Base-by-base conservation (phyloP, 257 asterid species). In the Pogostemon cablin region DNA sequence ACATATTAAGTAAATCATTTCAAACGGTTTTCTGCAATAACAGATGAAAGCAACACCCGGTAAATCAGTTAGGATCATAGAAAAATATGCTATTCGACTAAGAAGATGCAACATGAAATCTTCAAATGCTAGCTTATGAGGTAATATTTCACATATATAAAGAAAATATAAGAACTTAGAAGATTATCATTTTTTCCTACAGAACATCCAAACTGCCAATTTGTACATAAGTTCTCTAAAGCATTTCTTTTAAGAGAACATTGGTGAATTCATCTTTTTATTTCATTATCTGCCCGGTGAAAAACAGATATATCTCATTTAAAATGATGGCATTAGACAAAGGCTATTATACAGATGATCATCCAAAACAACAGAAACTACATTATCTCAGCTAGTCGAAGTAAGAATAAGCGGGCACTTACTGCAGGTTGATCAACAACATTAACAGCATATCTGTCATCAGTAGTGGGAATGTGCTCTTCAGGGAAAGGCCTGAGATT, bases 401-500 rank as follows among this genome's bases (percentile, higher is more conserved):
- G 62, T 56, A 15, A 56, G 65, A 52, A 35, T 11, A 40, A 50
- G 67, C 8, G 71, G 5, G 66, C 42, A 79, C 90, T 83, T 85
- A 91, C 99, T 68, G 78, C 61, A 40, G 88, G 81, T 74, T 81
- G 90, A 9, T 89, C 90, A 56, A 91, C 80, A 71, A 81, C 82
- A 78, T 87, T 92, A 74, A 85, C 96, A 69, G 89, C 87, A 77
- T 87, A 93, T 68, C 78, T 79, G 54, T 85, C 84, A 57, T 53
- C 81, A 65, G 85, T 78, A 64, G 95, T 86, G 56, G 95, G 78
- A 78, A 65, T 81, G 80, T 93, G 82, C 55, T 85, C 96, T 76
- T 87, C 93, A 65, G 90, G 75, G 84, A 85, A 91, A 43, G 90
- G 82, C 91, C 99, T 93, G 75, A 75, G 75, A 32, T 49, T 61